Conservation (phyloP, 1,139 yeast genomes). For the Hansenula lynferdii region DNA sequence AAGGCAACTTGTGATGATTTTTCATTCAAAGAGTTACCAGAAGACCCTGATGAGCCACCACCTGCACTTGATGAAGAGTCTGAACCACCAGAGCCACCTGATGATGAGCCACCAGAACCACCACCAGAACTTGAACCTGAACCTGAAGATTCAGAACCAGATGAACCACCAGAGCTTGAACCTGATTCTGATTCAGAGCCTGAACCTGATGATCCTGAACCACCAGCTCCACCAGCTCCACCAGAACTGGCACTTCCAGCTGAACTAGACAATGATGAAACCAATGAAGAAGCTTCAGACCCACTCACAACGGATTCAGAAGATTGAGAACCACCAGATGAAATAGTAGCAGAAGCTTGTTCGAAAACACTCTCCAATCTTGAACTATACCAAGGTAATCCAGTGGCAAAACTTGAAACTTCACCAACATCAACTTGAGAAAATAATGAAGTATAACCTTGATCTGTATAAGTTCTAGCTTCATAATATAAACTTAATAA, state of each 20-base stretch:
- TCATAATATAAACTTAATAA: slow-evolving; percentile 30
- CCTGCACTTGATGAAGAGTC: neutral
- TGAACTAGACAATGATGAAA: no score
- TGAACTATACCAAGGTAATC: slow-evolving; percentile 39
- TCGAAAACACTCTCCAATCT: slow-evolving; percentile 29
- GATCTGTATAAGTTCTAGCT: slow-evolving; percentile 36
- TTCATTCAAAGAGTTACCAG: neutral
- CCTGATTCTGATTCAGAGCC: neutral
- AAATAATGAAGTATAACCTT: slow-evolving; percentile 34
- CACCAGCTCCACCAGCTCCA: no score
- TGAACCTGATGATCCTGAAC: neutral
- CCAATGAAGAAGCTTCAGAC: slow-evolving; percentile 23
- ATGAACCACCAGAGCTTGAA: no score
- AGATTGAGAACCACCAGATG: slow-evolving; percentile 16
- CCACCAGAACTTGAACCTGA: neutral
- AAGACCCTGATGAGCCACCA: no score
- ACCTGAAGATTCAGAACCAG: no score
- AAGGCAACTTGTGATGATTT: neutral
- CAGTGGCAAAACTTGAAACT: slow-evolving; percentile 30
- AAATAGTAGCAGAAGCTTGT: slow-evolving; percentile 19
- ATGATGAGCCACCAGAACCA: neutral
- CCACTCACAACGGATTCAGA: slow-evolving; percentile 3
- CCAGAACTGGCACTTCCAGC: no score
- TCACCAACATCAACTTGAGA: slow-evolving; percentile 22
- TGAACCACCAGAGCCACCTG: neutral